Conservation (phyloP, 805 yeast species). For the Scheffersomyces coipomensis region DNA sequence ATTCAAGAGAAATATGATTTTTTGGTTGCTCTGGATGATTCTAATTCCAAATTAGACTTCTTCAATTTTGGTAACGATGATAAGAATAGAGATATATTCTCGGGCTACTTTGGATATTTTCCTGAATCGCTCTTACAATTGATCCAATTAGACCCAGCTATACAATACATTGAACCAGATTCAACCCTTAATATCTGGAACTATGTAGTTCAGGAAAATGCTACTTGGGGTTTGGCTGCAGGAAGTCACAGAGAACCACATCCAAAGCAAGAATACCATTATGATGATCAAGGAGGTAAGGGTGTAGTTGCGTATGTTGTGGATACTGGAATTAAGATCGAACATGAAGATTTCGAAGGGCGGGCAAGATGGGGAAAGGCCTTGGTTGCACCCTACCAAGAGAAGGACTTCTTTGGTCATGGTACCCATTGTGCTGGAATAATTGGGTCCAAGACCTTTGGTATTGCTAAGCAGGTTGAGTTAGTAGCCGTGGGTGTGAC, state of each 20-base stretch:
- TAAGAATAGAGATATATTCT: conserved; percentile 51
- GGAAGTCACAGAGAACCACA: conserved; percentile 28
- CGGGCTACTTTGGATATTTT: conserved; percentile 84
- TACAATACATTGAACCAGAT: conserved; percentile 41
- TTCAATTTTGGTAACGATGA: conserved; percentile 48
- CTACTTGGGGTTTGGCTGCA: conserved; percentile 39
- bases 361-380: conserved; percentile 53
- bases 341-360: conserved; percentile 62
- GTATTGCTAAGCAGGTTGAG: conserved; percentile 66
- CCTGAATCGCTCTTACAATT: conserved; percentile 10
- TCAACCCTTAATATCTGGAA: conserved; percentile 27
- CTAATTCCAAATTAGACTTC: conserved; percentile 51
- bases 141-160: conserved; percentile 11
- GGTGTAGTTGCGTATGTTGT: conserved; percentile 71
- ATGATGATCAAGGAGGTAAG: conserved; percentile 35
- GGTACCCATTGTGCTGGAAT: conserved; percentile 94
- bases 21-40: conserved; percentile 49
- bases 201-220: conserved; percentile 32
- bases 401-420: conserved; percentile 70
- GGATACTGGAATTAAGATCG: conserved; percentile 72
- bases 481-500: conserved; percentile 40
- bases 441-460: conserved; percentile 73
- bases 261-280: conserved; percentile 25
- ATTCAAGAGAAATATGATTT: no score
- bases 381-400: conserved; percentile 29